Evolutionary conservation across 805 yeast genomes (phyloP).

Genomic region (Kodamaea laetipori): DNA sequence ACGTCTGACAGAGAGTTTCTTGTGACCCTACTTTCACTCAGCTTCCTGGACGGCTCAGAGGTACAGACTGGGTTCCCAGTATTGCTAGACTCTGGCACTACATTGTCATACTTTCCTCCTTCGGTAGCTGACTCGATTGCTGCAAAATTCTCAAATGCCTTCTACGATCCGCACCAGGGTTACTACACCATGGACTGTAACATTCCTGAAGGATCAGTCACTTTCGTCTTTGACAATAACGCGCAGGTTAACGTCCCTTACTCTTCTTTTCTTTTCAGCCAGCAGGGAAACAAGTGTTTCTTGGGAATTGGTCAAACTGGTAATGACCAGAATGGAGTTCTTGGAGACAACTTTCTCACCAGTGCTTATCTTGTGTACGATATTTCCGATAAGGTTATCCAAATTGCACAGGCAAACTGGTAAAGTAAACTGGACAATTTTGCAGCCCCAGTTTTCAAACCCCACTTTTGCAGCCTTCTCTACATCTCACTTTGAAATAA

Average conservation of each 20-base stretch:
- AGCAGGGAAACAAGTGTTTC: slow-evolving; percentile 8
- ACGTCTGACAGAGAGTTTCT: not conserved
- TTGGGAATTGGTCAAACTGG: slow-evolving; percentile 7
- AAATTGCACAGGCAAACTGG: slow-evolving; percentile 26
- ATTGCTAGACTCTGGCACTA: slow-evolving; percentile 21
- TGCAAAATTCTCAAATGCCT: slow-evolving; percentile 4
- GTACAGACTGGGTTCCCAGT: slow-evolving; percentile 22
- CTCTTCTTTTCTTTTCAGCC: slow-evolving; percentile 3
- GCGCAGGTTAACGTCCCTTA: slow-evolving; percentile 5
- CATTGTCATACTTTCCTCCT: slow-evolving; percentile 29
- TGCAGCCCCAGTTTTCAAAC: not conserved
- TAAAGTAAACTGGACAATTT: not conserved
- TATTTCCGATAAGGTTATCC: slow-evolving; percentile 24
- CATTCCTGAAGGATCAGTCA: slow-evolving; percentile 6
- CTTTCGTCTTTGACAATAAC: slow-evolving; percentile 8
- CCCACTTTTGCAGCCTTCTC: too few relatives aligned
- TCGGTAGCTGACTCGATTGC: slow-evolving; percentile 10
- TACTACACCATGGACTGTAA: slow-evolving; percentile 4
- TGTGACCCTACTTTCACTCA: slow-evolving; percentile 2
- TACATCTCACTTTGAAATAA: too few relatives aligned
- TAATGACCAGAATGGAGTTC: slow-evolving; percentile 16
- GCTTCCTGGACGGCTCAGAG: slow-evolving; percentile 1
- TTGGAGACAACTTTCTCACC: slow-evolving; percentile 33
- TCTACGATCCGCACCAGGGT: not conserved
- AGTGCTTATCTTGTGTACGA: slow-evolving; percentile 28